Evolutionary conservation across 2,329 filamentous ascomycete species (phyloP), one percentile per base, ranked within the genome.

Genomic region (Myriosclerotinia duriaeana): DNA sequence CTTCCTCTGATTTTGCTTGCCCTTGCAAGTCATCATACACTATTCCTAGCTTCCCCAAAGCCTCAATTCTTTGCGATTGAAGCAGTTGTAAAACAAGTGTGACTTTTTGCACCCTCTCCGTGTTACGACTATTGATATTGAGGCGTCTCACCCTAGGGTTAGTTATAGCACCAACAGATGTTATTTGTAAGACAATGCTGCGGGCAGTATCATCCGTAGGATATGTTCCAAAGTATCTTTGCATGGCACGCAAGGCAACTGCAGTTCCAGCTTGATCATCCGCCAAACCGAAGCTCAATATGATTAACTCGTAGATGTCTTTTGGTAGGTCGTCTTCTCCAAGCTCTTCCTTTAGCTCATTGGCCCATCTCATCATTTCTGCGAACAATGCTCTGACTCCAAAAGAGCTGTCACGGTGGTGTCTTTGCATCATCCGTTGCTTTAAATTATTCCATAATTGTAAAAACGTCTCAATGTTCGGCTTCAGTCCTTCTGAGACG

Each of bases 221-320:
- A 60, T 77, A 78, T 61, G 79, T 77, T 42, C 77, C 75, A 66
- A 84, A 85, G 6, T 72, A 70, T 22, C 77, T 69, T 58, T 77
- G 77, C 72, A 85, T 72, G 1, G 79, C 79, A 63, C 79, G 77
- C 15, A 85, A 74, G 1, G 82, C 82, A 42, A 84, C 79, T 30
- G 84, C 76, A 4, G 79, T 81, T 42, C 82, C 83, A 3, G 78
- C 69, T 17, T 81, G 75, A 69, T 85, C 83, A 58, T 80, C 78
- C 1, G 78, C 78, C 9, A 83, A 74, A 67, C 81, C 82, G 73
- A 85, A 84, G 70, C 79, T 81, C 42, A 80, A 78, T 38, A 84
- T 78, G 56, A 85, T 82, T 66, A 81, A 78, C 69, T 84, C 78
- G 68, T 85, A 85, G 3, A 85, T 71, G 6, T 82, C 80, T 66